These are phyloP conservation scores for Blastobotrys robertii DNA, from an alignment of 805 yeast genomes.

Conservation along the genomic window DNA sequence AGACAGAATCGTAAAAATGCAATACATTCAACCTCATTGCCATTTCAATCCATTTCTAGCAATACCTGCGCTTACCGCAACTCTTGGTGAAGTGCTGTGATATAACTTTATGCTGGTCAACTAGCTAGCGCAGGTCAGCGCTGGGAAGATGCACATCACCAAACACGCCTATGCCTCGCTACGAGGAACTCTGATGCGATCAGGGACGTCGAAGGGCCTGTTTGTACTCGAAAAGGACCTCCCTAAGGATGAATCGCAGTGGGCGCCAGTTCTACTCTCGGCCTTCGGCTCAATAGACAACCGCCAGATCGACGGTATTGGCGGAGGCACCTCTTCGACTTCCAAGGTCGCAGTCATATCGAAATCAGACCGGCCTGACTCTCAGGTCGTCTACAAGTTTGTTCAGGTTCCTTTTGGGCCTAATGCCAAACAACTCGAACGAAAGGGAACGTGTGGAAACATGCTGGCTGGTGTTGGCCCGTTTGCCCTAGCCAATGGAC, in stretches of 20 bases:
- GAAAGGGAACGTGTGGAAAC: conserved; percentile 10
- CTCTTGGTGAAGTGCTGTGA: no score
- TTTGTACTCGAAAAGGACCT: conserved; percentile 4
- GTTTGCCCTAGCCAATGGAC: conserved; percentile 10
- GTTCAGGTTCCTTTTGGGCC: conserved; percentile 8
- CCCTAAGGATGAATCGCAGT: not conserved
- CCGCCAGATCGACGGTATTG: conserved; percentile 10
- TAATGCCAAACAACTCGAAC: conserved; percentile 1
- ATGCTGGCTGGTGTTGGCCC: conserved; percentile 12
- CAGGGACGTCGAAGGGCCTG: conserved; percentile 9
- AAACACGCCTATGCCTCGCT: not conserved
- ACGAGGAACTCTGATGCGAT: conserved; percentile 7
- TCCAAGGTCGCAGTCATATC: conserved; percentile 8
- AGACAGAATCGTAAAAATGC: no score
- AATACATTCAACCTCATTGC: no score
- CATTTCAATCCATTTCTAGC: no score
- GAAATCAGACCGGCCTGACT: conserved; percentile 2
- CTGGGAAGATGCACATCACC: no score
- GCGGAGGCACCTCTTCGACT: conserved; percentile 7
- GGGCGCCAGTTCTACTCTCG: conserved; percentile 4
- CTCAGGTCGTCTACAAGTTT: conserved; percentile 10
- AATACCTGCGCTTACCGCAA: no score
- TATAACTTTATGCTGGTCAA: no score
- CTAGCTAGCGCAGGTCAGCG: no score
- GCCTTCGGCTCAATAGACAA: conserved; percentile 9